Evolutionary conservation across 2,329 filamentous ascomycete genomes (phyloP), one percentile per base, ranked within the genome.

Genomic region (Xylariaceae sp.): DNA sequence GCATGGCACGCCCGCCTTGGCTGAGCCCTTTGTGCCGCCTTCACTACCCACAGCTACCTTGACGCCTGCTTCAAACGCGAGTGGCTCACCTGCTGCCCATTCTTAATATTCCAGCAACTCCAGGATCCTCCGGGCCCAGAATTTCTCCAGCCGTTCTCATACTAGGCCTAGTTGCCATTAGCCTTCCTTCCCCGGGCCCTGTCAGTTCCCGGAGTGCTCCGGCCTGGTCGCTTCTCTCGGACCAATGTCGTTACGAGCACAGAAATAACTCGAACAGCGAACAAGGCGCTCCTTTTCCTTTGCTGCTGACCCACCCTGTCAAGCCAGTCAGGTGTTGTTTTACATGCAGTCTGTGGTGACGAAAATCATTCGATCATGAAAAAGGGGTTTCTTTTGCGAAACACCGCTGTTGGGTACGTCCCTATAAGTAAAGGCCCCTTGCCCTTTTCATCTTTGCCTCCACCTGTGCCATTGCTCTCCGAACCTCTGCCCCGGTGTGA

Each of bases 191-290:
- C 41, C 40, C 38, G 43, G 45, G 35, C 39, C 14, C 40, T 38
- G 31, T 33, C 38, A 19, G 35, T 19, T 23, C 36, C 21, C 19
- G n/a, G 17, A 13, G 25, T 36, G 29, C 23, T 33, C 22, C 27
- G 29, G 23, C 42, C 37, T 50, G 44, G 46, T 51, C 41, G 37
- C 47, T 44, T 42, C 37, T 47, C 49, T 60, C 58, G 58, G 58
- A 52, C 46, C 55, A 61, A 60, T 59, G 52, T 60, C 55, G 40
- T 49, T 44, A 49, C 57, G 57, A 59, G 47, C 45, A 44, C 43
- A 42, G 35, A 42, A 35, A 12, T n/a, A n/a, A n/a, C n/a, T n/a
- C n/a, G n/a, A n/a, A n/a, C n/a, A n/a, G n/a, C n/a, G n/a, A n/a
- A n/a, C n/a, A n/a, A 23, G 21, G 21, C 15, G 31, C 41, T 41